A percentile compares a stretch with the other conserved stretches of the same genome.
phyloP scores from a whole-genome alignment of 192 early-diverging fungal species.

The Dissophora ornata region DNA sequence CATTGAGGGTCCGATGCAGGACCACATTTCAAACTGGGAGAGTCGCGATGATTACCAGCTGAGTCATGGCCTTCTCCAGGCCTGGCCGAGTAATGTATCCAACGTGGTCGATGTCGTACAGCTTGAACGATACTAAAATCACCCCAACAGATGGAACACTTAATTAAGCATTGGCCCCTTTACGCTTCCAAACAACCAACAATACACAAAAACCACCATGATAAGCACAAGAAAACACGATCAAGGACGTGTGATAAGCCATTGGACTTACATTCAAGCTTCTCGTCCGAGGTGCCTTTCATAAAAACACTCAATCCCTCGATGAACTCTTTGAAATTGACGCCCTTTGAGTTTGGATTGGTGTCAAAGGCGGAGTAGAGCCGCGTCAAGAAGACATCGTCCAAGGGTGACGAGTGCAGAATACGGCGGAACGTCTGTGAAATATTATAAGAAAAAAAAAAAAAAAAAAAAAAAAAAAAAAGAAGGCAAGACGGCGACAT shows the following conservation, averaged over 20 bases:
- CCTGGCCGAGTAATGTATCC: slow-evolving; percentile 80
- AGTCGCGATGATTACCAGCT: slow-evolving; percentile 66
- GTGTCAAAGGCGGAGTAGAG: slow-evolving; percentile 84
- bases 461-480: background rate
- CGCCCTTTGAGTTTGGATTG: slow-evolving; percentile 58
- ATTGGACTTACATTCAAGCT: slow-evolving; percentile 71
- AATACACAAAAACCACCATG: background rate
- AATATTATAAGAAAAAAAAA: background rate
- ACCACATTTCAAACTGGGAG: background rate
- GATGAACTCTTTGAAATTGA: slow-evolving; percentile 62
- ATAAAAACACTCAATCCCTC: slow-evolving; percentile 80
- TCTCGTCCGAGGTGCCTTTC: slow-evolving; percentile 82
- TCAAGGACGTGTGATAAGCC: background rate
- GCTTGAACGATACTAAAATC: slow-evolving; percentile 75
- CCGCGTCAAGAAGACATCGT: slow-evolving; percentile 79
- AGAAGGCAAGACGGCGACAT: too few species aligned
- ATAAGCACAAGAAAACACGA: background rate
- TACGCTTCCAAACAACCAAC: background rate
- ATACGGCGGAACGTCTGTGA: slow-evolving; percentile 48
- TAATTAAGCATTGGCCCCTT: slow-evolving; percentile 27
- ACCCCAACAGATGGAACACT: slow-evolving; percentile 3
- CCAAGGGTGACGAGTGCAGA: slow-evolving; percentile 63
- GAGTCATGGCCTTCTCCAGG: slow-evolving; percentile 75
- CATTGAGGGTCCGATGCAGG: too few species aligned
- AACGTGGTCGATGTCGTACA: slow-evolving; percentile 84